Base-by-base conservation (phyloP, 1,284 basidiomycete genomes). In the Trichosporon sp. region DNA sequence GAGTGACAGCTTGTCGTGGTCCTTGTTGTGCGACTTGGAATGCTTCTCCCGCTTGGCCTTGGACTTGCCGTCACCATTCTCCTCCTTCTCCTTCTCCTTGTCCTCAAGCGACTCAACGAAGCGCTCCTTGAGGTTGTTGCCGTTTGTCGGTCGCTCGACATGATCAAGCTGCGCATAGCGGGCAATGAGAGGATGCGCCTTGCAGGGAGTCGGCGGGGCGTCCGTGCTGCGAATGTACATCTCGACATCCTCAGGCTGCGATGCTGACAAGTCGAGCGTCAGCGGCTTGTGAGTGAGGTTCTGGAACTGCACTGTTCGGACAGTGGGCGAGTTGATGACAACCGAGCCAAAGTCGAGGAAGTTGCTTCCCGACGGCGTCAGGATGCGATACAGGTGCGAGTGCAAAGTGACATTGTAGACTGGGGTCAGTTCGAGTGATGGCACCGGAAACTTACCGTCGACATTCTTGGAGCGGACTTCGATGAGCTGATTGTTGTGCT, bases 281-380 rank as follows among this genome's bases (percentile, higher is more conserved):
- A 84, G 74, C 16, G 70, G 73, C 31, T 77, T 68, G 19, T 59
- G 32, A 0, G 77, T 73, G 19, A 82, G 74, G 64, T 84, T 84
- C 62, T 83, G 81, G 56, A 84, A 79, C 27, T 77, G 74, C 21
- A 84, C 80, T 0, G 80, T 82, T 19, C 82, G 78, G 58, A 83
- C 73, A 2, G 81, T 73, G 14, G 80, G 74, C 34, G 80, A 79
- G 71, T 82, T 81, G 75, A 84, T 81, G 61, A 82, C 78, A 54
- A 83, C 82, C 29, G 80, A 80, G 34, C 82, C 82, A 70, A 84
- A 84, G 64, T 84, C 83, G 61, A 83, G 69, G 64, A 82, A 83
- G 73, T 84, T 84, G 62, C 78, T 77, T 8, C 83, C 83, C 14
- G 79, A 78, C 1, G 82, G 81, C 11, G 83, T 84, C 54, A 83